phyloP scores from a whole-genome alignment of 2,329 filamentous ascomycete species.

The Pseudogymnoascus sp. region DNA sequence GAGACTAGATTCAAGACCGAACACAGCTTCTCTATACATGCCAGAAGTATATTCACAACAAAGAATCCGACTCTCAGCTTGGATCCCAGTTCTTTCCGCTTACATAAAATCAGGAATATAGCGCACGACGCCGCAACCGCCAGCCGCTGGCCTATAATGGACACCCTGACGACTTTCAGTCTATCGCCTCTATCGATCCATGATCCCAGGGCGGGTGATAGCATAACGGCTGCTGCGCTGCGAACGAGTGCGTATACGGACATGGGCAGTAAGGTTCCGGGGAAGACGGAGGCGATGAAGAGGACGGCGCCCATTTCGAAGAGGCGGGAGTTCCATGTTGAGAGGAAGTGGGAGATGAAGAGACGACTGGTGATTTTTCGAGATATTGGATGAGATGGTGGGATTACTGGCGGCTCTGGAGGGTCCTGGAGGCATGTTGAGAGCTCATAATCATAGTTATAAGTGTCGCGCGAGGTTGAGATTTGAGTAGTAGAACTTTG shows the following conservation, averaged over 20 bases:
- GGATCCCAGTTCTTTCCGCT: conserved; percentile 11
- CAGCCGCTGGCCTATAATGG: conserved; percentile 30
- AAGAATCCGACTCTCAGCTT: conserved; percentile 24
- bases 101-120: conserved; percentile 35
- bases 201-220: conserved; percentile 51
- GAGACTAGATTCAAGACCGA: conserved; percentile 38
- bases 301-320: conserved; percentile 58
- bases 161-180: conserved; percentile 36
- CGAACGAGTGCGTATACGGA: conserved; percentile 63
- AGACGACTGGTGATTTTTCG: conserved; percentile 28
- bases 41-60: conserved; percentile 40
- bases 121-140: conserved; percentile 41
- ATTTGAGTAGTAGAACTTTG: conserved; percentile 9
- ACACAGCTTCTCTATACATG: conserved; percentile 46
- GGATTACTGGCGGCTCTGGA: too few species aligned
- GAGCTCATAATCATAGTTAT: too few species aligned
- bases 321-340: conserved; percentile 56
- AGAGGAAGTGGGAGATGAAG: conserved; percentile 54
- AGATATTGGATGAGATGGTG: too few species aligned
- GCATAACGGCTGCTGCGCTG: conserved; percentile 47
- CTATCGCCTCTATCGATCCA: conserved; percentile 51
- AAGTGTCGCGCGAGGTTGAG: not conserved
- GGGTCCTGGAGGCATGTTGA: too few species aligned
- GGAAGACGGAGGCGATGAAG: conserved; percentile 49
- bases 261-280: conserved; percentile 54